Conservation (phyloP, 2,329 filamentous ascomycete genomes). For the Diaporthe citrichinensis region DNA sequence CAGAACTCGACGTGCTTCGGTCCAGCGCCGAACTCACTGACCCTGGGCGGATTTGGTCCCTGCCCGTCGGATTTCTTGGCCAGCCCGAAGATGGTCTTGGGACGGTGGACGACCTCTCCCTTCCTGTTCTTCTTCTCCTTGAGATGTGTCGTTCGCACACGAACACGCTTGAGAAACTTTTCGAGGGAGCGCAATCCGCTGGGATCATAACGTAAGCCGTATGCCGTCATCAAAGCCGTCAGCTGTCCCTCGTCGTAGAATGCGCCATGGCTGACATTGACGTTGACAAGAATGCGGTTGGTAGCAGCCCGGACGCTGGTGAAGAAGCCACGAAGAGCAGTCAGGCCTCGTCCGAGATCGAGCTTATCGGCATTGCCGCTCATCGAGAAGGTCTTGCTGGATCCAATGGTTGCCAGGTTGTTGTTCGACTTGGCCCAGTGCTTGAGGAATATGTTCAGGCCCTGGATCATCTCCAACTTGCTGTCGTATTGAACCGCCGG, state of each 20-base stretch:
- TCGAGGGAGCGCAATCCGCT: slow-evolving; percentile 45
- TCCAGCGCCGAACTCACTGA: slow-evolving; percentile 57
- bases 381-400: slow-evolving; percentile 48
- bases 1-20: slow-evolving; percentile 70
- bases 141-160: slow-evolving; percentile 57
- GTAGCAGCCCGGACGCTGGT: slow-evolving; percentile 52
- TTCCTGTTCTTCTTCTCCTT: slow-evolving; percentile 48
- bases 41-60: slow-evolving; percentile 45
- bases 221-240: slow-evolving; percentile 40
- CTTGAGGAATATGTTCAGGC: slow-evolving; percentile 77
- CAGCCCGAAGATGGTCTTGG: slow-evolving; percentile 55
- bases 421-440: slow-evolving; percentile 50
- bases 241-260: slow-evolving; percentile 51
- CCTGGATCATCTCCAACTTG: slow-evolving; percentile 71
- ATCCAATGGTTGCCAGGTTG: slow-evolving; percentile 48
- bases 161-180: slow-evolving; percentile 55
- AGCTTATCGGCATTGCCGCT: slow-evolving; percentile 12
- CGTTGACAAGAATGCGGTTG: slow-evolving; percentile 52
- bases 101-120: slow-evolving; percentile 52
- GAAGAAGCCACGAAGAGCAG: slow-evolving; percentile 52
- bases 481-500: slow-evolving; percentile 43
- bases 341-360: slow-evolving; percentile 49
- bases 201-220: neutral
- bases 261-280: slow-evolving; percentile 53
- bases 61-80: slow-evolving; percentile 53